These are phyloP conservation scores for Trichoderma virens DNA, from an alignment of 495 filamentous ascomycete species.

Conservation along the genomic window DNA sequence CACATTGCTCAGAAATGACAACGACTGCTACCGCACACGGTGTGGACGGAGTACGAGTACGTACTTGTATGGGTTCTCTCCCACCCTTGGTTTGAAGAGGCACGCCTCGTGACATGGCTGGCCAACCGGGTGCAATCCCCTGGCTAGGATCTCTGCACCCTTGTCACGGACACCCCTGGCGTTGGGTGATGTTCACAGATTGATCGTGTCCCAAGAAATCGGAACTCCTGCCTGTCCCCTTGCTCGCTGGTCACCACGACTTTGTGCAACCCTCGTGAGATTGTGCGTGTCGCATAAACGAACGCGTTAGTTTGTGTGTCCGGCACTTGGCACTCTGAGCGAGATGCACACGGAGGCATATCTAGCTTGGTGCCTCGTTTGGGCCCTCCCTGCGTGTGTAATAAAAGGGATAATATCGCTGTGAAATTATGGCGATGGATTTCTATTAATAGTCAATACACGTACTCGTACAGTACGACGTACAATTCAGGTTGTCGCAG, in stretches of 20 bases:
- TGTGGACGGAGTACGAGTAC: neutral
- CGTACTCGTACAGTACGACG: no score
- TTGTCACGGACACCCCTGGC: neutral
- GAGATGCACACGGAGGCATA: neutral
- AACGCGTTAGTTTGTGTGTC: neutral
- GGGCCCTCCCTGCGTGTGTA: neutral
- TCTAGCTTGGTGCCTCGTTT: neutral
- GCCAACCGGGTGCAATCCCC: conserved; percentile 4
- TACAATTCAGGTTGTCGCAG: no score
- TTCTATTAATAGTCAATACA: neutral
- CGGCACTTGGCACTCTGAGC: neutral
- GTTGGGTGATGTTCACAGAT: neutral
- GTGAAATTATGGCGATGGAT: neutral
- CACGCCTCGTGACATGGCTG: neutral
- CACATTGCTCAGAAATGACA: neutral
- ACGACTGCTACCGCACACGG: neutral
- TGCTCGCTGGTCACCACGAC: neutral
- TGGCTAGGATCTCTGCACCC: conserved; percentile 5
- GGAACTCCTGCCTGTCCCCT: neutral
- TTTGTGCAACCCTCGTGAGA: neutral
- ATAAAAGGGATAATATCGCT: neutral
- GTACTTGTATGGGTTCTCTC: neutral
- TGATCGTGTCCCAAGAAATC: neutral
- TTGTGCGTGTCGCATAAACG: neutral
- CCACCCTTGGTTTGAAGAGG: neutral